A percentile compares a stretch with the other conserved stretches of the same genome.
Conservation (phyloP, 495 filamentous ascomycete genomes). For the Aspergillus bertholletiae region DNA sequence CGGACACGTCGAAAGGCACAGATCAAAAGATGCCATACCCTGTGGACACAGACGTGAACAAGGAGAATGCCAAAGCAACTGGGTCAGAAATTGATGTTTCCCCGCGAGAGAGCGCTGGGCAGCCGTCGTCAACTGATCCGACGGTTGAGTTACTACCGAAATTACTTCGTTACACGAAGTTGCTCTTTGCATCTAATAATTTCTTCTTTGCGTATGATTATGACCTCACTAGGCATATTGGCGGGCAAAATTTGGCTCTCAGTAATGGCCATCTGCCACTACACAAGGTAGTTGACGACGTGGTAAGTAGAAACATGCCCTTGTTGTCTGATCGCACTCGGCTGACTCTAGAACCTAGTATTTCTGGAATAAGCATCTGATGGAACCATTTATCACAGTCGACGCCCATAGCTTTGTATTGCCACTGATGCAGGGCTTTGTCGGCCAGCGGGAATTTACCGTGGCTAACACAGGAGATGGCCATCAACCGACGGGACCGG, state of each 20-base stretch:
- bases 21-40: constrained; percentile 7
- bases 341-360: constrained; percentile 47
- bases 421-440: constrained; percentile 91
- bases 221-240: constrained; percentile 72
- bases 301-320: constrained; percentile 39
- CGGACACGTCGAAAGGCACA: constrained; percentile 14
- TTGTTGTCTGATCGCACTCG: neutral
- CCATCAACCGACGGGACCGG: constrained; percentile 8
- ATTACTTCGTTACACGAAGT: constrained; percentile 72
- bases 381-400: constrained; percentile 67
- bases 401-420: constrained; percentile 62
- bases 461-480: constrained; percentile 44
- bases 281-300: constrained; percentile 68
- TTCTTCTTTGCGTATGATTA: constrained; percentile 94
- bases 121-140: constrained; percentile 22
- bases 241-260: constrained; percentile 35
- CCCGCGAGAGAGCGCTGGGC: constrained; percentile 28
- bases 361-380: constrained; percentile 86
- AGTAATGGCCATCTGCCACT: constrained; percentile 55
- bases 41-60: constrained; percentile 10
- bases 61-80: constrained; percentile 5
- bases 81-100: constrained; percentile 21
- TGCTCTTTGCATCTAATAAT: constrained; percentile 75
- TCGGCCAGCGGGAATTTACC: constrained; percentile 80
- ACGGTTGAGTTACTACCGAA: constrained; percentile 68